Evolutionary conservation across 2,329 filamentous ascomycete species (phyloP), one percentile per base, ranked within the genome.

Genomic region (Nigrospora osmanthi): DNA sequence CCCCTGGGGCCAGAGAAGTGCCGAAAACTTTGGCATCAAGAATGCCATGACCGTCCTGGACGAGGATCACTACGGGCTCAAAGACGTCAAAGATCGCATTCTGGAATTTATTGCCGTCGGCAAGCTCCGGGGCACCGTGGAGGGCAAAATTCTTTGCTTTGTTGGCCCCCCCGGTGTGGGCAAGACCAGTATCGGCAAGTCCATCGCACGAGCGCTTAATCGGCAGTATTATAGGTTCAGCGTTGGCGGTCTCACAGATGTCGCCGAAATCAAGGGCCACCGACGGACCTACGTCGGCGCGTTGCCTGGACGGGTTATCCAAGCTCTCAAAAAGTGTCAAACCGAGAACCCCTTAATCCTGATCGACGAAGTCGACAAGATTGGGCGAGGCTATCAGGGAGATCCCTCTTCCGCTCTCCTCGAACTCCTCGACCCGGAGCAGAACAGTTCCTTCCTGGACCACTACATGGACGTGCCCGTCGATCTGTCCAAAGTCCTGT

Each of bases 101-200:
- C 69, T 98, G 10, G 93, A 98, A 63, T 98, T 98, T 60, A 98
- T 98, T 55, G 93, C 93, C 0, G 93, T 98, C 6, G 93, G 93
- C 33, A 98, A 98, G 69, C 81, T 98, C 28, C 85, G 93, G 40
- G 93, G 94, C 35, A 96, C 91, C 0, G 93, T 98, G 1, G 93
- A 98, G 66, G 93, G 93, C 62, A 98, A 98, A 70, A 98, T 98
- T 44, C 72, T 98, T 35, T 98, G 93, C 68, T 91, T 98, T 60
- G 94, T 98, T 45, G 93, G 93, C 1, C 93, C 93, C 43, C 93
- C 93, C 15, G 93, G 93, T 72, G 93, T 98, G 23, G 93, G 93
- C 57, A 98, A 98, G 74, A 98, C 93, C 3, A 96, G 90, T 65
- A 98, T 98, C 54, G 93, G 93, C 61, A 98, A 98, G 66, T 97